A percentile compares a stretch with the other conserved stretches of the same genome.
Conservation (phyloP, 352 stramenopile genomes). For the Pythium dissimile region DNA sequence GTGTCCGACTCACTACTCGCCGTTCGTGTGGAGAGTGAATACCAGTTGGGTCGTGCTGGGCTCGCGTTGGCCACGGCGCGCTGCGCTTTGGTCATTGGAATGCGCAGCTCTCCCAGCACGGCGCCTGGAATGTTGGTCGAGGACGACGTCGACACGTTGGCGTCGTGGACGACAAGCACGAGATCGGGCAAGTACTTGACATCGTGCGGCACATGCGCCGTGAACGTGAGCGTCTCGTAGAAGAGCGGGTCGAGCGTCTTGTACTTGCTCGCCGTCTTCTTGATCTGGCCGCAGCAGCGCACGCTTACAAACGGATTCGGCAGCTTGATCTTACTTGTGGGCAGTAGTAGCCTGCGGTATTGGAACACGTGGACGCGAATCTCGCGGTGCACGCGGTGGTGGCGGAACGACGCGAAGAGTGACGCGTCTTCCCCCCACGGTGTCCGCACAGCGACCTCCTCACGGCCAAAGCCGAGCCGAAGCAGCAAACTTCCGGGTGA, state of each 20-base stretch:
- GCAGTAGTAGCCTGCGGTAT: conserved; percentile 49
- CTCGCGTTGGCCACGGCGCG: conserved; percentile 38
- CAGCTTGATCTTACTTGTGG: conserved; percentile 36
- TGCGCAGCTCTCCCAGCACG: conserved; percentile 42
- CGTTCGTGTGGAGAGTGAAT: conserved; percentile 25
- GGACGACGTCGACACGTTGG: conserved; percentile 28
- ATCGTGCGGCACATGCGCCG: conserved; percentile 44
- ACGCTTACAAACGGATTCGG: conserved; percentile 82
- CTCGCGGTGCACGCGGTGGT: conserved; percentile 48
- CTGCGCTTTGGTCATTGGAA: conserved; percentile 45
- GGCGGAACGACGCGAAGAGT: conserved; percentile 46
- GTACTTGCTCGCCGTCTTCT: conserved; percentile 38
- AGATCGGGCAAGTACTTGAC: conserved; percentile 62
- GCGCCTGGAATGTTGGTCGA: conserved; percentile 7
- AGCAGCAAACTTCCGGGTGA: conserved; percentile 50
- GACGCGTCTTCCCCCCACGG: conserved; percentile 42
- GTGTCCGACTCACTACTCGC: neutral
- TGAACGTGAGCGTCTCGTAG: conserved; percentile 77
- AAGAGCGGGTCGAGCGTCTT: conserved; percentile 77
- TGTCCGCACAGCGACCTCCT: conserved; percentile 57
- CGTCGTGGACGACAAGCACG: conserved; percentile 67
- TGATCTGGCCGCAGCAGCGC: conserved; percentile 57
- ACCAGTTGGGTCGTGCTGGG: conserved; percentile 52
- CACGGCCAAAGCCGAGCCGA: conserved; percentile 56
- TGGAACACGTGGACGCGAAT: conserved; percentile 87